Evolutionary conservation across 2,329 filamentous ascomycete genomes (phyloP).

Genomic region (Cordyceps militaris): DNA sequence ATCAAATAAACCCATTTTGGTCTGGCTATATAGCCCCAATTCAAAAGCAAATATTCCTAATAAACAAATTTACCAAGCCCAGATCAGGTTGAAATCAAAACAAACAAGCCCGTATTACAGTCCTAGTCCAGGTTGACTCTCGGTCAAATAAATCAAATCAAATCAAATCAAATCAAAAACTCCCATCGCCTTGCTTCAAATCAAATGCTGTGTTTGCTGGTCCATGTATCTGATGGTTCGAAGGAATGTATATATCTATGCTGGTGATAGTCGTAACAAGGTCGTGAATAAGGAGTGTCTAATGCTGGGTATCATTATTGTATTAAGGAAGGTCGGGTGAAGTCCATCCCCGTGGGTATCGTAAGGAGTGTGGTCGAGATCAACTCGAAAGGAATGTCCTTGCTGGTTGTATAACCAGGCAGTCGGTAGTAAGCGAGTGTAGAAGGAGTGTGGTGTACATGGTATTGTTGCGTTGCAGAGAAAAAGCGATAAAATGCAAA

Average conservation of each 20-base stretch:
- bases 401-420: slow-evolving; percentile 10
- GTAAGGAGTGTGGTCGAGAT: slow-evolving; percentile 28
- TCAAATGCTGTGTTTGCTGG: slow-evolving; percentile 11
- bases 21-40: slow-evolving; percentile 5
- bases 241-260: slow-evolving; percentile 43
- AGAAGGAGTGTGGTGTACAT: slow-evolving; percentile 31
- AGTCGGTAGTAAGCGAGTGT: slow-evolving; percentile 27
- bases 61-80: slow-evolving; percentile 3
- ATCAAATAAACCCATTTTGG: slow-evolving; percentile 10
- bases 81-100: not conserved
- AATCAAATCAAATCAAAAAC: slow-evolving; percentile 5
- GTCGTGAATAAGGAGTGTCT: slow-evolving; percentile 31
- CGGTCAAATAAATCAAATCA: slow-evolving; percentile 8
- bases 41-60: slow-evolving; percentile 1
- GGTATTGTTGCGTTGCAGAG: slow-evolving; percentile 25
- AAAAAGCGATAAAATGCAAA: not conserved
- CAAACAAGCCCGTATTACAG: slow-evolving; percentile 6
- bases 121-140: slow-evolving; percentile 4
- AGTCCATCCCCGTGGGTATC: slow-evolving; percentile 6
- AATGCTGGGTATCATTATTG: slow-evolving; percentile 25
- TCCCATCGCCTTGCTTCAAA: slow-evolving; percentile 12
- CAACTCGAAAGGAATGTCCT: slow-evolving; percentile 23
- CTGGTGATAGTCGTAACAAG: slow-evolving; percentile 27
- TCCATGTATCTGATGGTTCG: slow-evolving; percentile 26
- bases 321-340: slow-evolving; percentile 12